Base-by-base conservation (phyloP, 352 stramenopile genomes). In the Phytopythium vexans region DNA sequence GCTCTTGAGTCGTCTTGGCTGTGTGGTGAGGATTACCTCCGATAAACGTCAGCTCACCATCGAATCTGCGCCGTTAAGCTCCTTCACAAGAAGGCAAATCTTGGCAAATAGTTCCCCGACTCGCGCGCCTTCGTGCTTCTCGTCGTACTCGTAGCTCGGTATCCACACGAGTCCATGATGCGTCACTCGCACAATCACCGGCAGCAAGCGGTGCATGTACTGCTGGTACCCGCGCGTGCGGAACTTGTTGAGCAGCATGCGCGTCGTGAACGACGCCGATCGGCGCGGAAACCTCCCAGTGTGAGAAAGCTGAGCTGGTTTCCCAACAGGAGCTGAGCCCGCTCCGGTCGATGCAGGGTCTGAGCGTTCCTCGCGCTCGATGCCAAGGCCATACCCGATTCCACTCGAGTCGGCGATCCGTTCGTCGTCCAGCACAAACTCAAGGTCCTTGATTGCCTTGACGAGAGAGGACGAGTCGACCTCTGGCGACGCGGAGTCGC, bases 151-250 rank as follows among this genome's bases (percentile, higher is more conserved):
- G 55, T 89, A 89, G 52, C 82, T 72, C 0, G 82, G 74, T 21
- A 89, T 82, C 82, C 82, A 92, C 16, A 92, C 70, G 27, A 91
- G 43, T 7, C 79, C 82, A 43, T 79, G 64, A 35, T 76, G 73
- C n/a, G 88, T 78, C 31, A 90, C 52, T 6, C 82, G 77, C 32
- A 92, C 58, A 49, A 89, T 90, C 27, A 88, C 77, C n/a, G 80
- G 74, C 2, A 73, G 54, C n/a, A 61, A 54, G 27, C 80, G 71
- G 52, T 92, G 82, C 50, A 89, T 86, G 44, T 86, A 78, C 68
- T 92, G 82, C 41, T 79, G 72, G 60, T 92, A 92, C 3, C 80
- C 78, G 27, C 82, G 75, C 48, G 59, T 72, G 15, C 70, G 68
- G 70, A 77, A 87, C 27, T 66, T 65, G 33, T 80, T 62, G 6